Evolutionary conservation across 2,329 filamentous ascomycete species (phyloP).

Genomic region (Clarireedia hainanense): DNA sequence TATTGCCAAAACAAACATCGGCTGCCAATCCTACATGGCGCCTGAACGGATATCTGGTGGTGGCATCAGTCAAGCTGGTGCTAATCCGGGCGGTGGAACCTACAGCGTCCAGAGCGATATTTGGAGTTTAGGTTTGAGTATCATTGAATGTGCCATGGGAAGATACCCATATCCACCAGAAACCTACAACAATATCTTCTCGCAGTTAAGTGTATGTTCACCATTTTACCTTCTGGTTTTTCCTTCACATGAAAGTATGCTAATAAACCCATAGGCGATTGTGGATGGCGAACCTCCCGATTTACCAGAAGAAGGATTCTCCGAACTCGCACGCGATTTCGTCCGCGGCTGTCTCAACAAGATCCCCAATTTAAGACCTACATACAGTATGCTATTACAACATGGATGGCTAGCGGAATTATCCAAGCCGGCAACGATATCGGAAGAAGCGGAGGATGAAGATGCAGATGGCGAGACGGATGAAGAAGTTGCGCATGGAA

Average conservation of each 20-base stretch:
- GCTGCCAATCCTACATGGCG: constrained; percentile 98
- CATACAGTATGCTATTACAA: constrained; percentile 79
- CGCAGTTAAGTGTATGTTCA: constrained; percentile 70
- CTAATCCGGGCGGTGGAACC: constrained; percentile 66
- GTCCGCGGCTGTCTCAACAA: constrained; percentile 89
- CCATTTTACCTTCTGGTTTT: neutral
- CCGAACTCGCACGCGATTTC: constrained; percentile 74
- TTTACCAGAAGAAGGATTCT: constrained; percentile 72
- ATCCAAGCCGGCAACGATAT: constrained; percentile 67
- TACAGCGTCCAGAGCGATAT: constrained; percentile 98
- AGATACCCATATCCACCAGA: constrained; percentile 95
- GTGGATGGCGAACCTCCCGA: constrained; percentile 94
- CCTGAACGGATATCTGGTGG: constrained; percentile 90
- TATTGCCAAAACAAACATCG: constrained; percentile 98
- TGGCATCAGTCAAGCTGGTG: constrained; percentile 62
- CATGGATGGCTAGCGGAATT: constrained; percentile 81
- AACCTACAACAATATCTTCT: constrained; percentile 97
- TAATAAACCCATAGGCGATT: constrained; percentile 61
- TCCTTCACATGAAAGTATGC: neutral
- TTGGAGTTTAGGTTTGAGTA: constrained; percentile 88
- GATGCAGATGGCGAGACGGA: neutral
- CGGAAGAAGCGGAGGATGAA: constrained; percentile 51
- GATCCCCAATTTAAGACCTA: constrained; percentile 84
- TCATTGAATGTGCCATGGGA: constrained; percentile 93
- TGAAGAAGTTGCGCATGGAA: constrained; percentile 12